Evolutionary conservation across 2,329 filamentous ascomycete species (phyloP).

Genomic region (Penicillium sp.): DNA sequence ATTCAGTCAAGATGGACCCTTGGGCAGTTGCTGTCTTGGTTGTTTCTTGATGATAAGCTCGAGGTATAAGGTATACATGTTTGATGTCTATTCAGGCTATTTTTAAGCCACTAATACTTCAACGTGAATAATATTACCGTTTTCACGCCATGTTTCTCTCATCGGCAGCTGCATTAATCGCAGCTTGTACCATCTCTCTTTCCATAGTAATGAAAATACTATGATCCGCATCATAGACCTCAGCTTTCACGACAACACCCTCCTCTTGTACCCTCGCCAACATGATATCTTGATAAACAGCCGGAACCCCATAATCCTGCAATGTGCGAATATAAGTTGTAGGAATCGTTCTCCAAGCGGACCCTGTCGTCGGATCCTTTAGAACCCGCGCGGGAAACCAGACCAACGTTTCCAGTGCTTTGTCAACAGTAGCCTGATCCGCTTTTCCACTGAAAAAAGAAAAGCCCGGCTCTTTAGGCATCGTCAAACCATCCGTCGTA

Average conservation of each 20-base stretch:
- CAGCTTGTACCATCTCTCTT: constrained; percentile 15
- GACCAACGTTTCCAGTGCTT: constrained; percentile 2
- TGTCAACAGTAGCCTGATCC: constrained; percentile 1
- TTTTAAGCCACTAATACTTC: not conserved
- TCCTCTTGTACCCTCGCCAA: constrained; percentile 5
- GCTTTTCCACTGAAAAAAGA: constrained; percentile 7
- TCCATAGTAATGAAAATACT: constrained; percentile 14
- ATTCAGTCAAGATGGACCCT: constrained; percentile 21
- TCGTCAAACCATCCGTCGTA: not conserved
- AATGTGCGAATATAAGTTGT: constrained; percentile 15
- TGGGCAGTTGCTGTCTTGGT: constrained; percentile 28
- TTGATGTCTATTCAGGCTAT: not conserved
- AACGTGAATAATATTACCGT: not conserved
- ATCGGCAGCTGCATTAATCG: constrained; percentile 8
- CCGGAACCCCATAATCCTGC: constrained; percentile 9
- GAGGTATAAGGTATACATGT: not conserved
- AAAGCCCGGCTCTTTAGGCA: not conserved
- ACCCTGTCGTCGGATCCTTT: not conserved
- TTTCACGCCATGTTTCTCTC: constrained; percentile 7
- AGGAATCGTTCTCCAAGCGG: constrained; percentile 12
- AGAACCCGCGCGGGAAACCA: not conserved
- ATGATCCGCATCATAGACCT: constrained; percentile 17
- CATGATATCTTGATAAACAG: constrained; percentile 18
- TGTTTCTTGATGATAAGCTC: not conserved
- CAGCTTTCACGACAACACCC: constrained; percentile 6